Evolutionary conservation across 2,329 filamentous ascomycete species (phyloP).

Genomic region (Raffaelea deltoideospora): DNA sequence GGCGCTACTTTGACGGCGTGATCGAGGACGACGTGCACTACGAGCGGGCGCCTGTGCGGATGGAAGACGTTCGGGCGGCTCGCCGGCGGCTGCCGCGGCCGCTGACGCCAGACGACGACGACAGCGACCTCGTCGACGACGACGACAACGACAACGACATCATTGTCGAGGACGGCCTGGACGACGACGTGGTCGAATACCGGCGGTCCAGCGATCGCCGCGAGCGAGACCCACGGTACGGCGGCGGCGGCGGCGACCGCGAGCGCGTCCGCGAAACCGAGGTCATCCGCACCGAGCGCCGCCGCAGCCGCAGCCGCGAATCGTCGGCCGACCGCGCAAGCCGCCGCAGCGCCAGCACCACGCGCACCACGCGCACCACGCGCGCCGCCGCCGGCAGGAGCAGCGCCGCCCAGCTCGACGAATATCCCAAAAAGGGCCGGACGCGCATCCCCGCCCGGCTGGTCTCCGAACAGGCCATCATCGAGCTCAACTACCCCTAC

Average conservation of each 20-base stretch:
- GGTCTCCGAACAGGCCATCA: conserved; percentile 65
- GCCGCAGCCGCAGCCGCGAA: conserved; percentile 23
- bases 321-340: no score
- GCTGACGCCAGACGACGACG: not conserved
- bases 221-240: conserved; percentile 2
- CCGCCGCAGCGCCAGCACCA: conserved; percentile 8
- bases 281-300: conserved; percentile 32
- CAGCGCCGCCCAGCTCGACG: conserved; percentile 24
- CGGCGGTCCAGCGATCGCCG: no score
- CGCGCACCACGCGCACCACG: not conserved
- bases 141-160: not conserved
- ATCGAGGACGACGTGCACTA: conserved; percentile 23
- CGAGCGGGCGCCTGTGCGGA: conserved; percentile 18
- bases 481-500: conserved; percentile 75
- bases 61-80: conserved; percentile 42
- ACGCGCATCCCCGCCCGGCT: conserved; percentile 73
- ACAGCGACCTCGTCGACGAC: not conserved
- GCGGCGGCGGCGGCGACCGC: not conserved
- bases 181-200: conserved; percentile 54
- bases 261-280: conserved; percentile 48
- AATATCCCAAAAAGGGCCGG: conserved; percentile 73
- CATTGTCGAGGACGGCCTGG: conserved; percentile 34
- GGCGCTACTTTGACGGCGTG: conserved; percentile 2
- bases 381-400: conserved; percentile 8
- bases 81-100: no score